Percentiles rank a stretch among this genome's conserved stretches.
Conservation (phyloP, 139 green algal genomes). For the Coccomyxa sp. region DNA sequence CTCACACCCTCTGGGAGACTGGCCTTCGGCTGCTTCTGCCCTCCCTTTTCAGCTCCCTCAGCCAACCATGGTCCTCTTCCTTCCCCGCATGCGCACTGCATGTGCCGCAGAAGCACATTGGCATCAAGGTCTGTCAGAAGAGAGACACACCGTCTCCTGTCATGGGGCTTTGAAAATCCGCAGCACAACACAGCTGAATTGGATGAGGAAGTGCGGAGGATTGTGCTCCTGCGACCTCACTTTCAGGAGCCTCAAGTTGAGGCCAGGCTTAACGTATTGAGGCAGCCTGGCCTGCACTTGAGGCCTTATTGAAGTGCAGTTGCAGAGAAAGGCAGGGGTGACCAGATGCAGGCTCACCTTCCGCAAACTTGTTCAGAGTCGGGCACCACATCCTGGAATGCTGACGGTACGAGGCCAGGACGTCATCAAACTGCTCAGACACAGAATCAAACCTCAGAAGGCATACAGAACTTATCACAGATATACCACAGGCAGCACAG, state of each 20-base stretch:
- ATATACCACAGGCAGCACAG: background rate
- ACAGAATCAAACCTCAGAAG: background rate
- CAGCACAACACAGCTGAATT: background rate
- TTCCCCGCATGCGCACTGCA: conserved; percentile 66
- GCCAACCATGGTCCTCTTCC: conserved; percentile 81
- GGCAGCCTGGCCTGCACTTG: no score
- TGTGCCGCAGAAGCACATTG: background rate
- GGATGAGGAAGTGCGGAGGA: background rate
- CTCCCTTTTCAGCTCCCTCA: no score
- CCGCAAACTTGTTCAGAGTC: conserved; percentile 76
- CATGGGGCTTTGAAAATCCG: no score
- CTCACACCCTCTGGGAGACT: no score
- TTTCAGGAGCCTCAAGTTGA: no score
- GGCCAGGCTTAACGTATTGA: no score
- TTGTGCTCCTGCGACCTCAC: no score
- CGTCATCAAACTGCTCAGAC: conserved; percentile 47
- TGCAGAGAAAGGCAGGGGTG: background rate
- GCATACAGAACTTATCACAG: background rate
- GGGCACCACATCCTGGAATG: conserved; percentile 61
- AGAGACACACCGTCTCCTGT: no score
- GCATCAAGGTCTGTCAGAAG: no score
- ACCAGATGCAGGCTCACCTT: conserved; percentile 28
- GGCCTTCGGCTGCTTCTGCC: no score
- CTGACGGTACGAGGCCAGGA: conserved; percentile 70
- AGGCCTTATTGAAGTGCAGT: background rate